Conservation (phyloP, 2,329 filamentous ascomycete genomes). For the Sarocladium brachiariae region DNA sequence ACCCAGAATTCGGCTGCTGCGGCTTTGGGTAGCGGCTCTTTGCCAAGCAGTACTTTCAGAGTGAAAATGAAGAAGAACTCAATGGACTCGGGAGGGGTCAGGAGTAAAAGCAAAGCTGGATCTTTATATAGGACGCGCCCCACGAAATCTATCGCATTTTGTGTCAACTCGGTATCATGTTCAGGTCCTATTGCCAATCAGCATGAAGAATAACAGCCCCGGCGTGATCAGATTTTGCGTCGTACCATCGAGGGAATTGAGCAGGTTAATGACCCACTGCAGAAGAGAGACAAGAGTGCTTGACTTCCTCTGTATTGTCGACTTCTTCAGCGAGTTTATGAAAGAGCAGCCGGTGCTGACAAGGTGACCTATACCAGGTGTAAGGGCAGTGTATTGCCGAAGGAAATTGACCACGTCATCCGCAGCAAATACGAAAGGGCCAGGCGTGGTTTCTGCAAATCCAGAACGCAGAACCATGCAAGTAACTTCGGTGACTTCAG, state of each 20-base stretch:
- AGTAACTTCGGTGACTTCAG: slow-evolving; percentile 64
- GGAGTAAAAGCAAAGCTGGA: slow-evolving; percentile 51
- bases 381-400: slow-evolving; percentile 49
- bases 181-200: slow-evolving; percentile 44
- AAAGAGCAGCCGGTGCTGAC: slow-evolving; percentile 68
- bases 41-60: slow-evolving; percentile 61
- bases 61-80: slow-evolving; percentile 67
- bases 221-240: neutral
- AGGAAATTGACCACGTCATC: slow-evolving; percentile 61
- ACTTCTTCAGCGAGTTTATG: slow-evolving; percentile 49
- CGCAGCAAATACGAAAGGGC: slow-evolving; percentile 70
- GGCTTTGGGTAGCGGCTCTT: slow-evolving; percentile 68
- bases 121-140: slow-evolving; percentile 56
- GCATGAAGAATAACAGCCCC: no score
- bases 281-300: slow-evolving; percentile 46
- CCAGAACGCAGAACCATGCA: slow-evolving; percentile 67
- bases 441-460: slow-evolving; percentile 66
- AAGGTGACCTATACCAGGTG: slow-evolving; percentile 60
- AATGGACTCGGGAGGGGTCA: slow-evolving; percentile 48
- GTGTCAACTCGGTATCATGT: slow-evolving; percentile 64
- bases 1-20: slow-evolving; percentile 73
- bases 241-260: slow-evolving; percentile 48
- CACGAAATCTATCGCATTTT: slow-evolving; percentile 67
- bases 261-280: slow-evolving; percentile 54
- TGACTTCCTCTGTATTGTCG: slow-evolving; percentile 34